These are phyloP conservation scores for Penicillium sp. DNA, from an alignment of 2,329 filamentous ascomycete genomes.

Conservation along the genomic window DNA sequence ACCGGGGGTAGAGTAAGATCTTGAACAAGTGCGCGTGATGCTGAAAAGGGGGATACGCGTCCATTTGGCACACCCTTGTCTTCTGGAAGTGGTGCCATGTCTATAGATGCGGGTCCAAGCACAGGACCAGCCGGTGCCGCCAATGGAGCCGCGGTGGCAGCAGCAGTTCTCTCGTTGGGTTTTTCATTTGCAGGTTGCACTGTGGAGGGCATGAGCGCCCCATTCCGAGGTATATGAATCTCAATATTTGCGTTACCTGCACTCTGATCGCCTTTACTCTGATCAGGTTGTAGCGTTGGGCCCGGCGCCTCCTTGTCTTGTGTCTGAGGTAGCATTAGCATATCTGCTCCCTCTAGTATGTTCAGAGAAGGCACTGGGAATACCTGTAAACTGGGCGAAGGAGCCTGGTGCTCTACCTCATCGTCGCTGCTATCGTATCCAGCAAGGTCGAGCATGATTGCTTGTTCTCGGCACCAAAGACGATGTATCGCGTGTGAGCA, in stretches of 20 bases:
- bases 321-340: background rate
- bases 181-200: background rate
- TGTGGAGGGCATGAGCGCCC: conserved; percentile 2
- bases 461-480: background rate
- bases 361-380: background rate
- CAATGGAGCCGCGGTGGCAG: conserved; percentile 2
- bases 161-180: background rate
- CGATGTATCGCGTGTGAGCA: too few species aligned
- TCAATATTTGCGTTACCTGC: background rate
- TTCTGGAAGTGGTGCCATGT: conserved; percentile 19
- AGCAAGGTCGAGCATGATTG: conserved; percentile 43
- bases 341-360: background rate
- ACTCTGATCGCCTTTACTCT: conserved; percentile 8
- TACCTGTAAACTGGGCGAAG: conserved; percentile 27
- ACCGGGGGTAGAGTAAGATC: conserved; percentile 57
- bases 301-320: background rate
- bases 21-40: conserved; percentile 53
- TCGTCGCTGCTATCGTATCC: conserved; percentile 50
- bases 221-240: background rate
- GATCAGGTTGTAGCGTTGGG: conserved; percentile 1
- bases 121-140: conserved; percentile 31
- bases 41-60: conserved; percentile 52
- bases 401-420: conserved; percentile 30
- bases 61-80: conserved; percentile 12
- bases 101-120: conserved; percentile 39